phyloP scores from a whole-genome alignment of 202 grass and related monocot species.

The Miscanthus sacchariflorus region DNA sequence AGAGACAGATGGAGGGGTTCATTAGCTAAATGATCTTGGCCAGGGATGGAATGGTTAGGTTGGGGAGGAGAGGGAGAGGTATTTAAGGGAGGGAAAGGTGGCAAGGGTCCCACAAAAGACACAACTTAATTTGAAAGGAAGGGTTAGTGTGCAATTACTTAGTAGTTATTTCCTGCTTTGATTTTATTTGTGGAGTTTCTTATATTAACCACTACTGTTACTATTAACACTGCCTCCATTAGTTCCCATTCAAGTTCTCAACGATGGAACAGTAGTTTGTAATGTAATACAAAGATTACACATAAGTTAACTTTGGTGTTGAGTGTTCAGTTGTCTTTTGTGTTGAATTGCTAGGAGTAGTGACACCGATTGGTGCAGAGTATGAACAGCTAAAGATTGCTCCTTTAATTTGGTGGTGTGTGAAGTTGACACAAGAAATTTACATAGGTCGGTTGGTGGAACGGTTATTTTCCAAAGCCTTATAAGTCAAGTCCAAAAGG shows the following conservation, averaged over 20 bases:
- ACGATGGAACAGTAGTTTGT: neutral
- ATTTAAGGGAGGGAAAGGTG: slow-evolving; percentile 51
- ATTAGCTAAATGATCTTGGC: slow-evolving; percentile 23
- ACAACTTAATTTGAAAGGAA: slow-evolving; percentile 45
- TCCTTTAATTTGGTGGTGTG: slow-evolving; percentile 29
- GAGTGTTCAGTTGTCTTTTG: neutral
- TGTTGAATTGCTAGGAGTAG: neutral
- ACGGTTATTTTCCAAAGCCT: slow-evolving; percentile 12
- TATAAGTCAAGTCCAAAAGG: slow-evolving; percentile 31
- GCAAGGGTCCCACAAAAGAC: slow-evolving; percentile 18
- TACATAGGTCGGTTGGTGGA: slow-evolving; percentile 5
- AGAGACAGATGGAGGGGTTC: neutral
- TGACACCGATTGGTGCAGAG: neutral
- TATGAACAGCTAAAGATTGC: slow-evolving; percentile 12
- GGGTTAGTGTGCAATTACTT: neutral
- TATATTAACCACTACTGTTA: neutral
- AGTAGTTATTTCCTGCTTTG: neutral
- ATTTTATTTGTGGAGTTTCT: neutral
- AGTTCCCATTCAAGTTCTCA: slow-evolving; percentile 9
- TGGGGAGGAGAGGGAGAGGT: slow-evolving; percentile 20
- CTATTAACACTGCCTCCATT: neutral
- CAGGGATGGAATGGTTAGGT: slow-evolving; percentile 41
- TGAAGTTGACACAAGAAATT: slow-evolving; percentile 38
- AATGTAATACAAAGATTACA: neutral
- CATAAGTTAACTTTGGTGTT: neutral